phyloP scores from a whole-genome alignment of 176 grass and related monocot genomes.

The Eremochloa ophiuroides region DNA sequence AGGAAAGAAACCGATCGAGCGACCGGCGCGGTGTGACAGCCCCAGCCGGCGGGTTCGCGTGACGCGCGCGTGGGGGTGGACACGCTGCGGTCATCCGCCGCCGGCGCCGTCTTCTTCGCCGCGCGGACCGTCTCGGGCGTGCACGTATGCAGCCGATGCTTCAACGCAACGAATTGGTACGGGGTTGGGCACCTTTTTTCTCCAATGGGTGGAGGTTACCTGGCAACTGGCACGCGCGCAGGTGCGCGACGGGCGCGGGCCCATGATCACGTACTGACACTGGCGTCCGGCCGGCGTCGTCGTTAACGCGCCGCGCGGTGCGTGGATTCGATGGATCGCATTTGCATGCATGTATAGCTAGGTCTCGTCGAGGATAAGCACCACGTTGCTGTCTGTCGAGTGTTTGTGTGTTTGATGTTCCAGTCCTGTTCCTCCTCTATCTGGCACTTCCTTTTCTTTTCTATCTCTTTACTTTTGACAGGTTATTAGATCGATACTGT shows the following conservation, averaged over 20 bases:
- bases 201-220: not conserved
- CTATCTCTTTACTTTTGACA: not conserved
- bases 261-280: not conserved
- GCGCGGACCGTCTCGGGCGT: not conserved
- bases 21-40: not conserved
- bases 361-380: conserved; percentile 23
- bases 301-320: not conserved
- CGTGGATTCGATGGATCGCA: not conserved
- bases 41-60: not conserved
- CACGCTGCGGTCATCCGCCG: not conserved
- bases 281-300: not conserved
- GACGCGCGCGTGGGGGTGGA: not conserved
- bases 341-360: too few species aligned
- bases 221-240: not conserved
- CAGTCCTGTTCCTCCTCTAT: not conserved
- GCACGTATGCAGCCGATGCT: conserved; percentile 47
- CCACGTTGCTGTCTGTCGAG: conserved; percentile 30
- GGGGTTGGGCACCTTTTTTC: not conserved
- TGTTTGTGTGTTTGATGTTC: not conserved
- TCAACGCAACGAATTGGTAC: conserved; percentile 57
- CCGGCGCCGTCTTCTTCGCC: conserved; percentile 27
- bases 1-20: not conserved
- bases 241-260: not conserved
- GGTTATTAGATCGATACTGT: not conserved
- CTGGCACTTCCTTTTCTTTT: not conserved